Evolutionary conservation across 1,284 basidiomycete genomes (phyloP), one percentile per base, ranked within the genome.

Genomic region (Grifola frondosa): DNA sequence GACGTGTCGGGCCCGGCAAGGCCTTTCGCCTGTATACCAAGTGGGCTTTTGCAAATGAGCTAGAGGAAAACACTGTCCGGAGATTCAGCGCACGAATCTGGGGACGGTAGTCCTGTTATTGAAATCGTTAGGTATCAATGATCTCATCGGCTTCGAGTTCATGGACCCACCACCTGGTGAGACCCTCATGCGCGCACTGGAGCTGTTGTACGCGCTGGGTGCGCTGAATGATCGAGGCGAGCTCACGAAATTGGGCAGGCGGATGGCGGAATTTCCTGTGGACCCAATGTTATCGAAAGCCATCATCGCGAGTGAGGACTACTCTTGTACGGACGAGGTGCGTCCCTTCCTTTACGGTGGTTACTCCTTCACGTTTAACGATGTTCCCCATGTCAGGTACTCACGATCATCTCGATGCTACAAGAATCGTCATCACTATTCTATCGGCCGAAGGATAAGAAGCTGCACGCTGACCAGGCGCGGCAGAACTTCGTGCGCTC

Each of bases 221-320:
- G 95, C 96, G 0, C 73, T 99, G 52, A 98, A 99, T 64, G 95
- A 99, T 64, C 77, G 89, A 47, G 97, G 97, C 11, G 95, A 99
- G 65, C 67, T 99, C 51, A 99, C 97, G 10, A 94, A 97, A 62
- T 77, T 99, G 19, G 97, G 97, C 1, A 77, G 97, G 43, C 74
- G 94, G 36, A 99, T 99, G 97, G 96, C 96, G 5, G 97, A 99
- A 64, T 99, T 99, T 68, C 96, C 96, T 5, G 91, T 98, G 28
- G 97, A 99, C 60, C 97, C 97, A 3, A 97, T 97, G 88, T 71
- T 99, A 56, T 92, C 89, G 30, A 98, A 98, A 66, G 84, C 90
- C 2, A 97, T 99, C 61, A 92, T 99, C 49, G 90, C 92, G 28
- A 95, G 91, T 59, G 97, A 98, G 64, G 78, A 87, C 50, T 97